Percentiles rank a stretch among this genome's conserved stretches.
Evolutionary conservation across 177 flowering plant species (phyloP).

Genomic region (Vitis hybrid): DNA sequence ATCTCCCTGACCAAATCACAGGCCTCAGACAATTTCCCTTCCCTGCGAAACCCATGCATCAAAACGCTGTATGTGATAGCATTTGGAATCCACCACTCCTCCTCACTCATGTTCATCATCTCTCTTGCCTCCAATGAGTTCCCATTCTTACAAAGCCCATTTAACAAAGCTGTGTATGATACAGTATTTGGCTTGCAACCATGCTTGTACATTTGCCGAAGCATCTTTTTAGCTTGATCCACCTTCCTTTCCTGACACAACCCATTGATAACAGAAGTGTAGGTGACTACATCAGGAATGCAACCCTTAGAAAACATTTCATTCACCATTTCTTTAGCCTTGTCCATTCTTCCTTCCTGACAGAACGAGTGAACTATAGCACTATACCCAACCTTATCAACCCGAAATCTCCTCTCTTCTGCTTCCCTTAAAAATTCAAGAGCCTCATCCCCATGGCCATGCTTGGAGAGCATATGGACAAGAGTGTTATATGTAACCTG

Average conservation of each 20-base stretch:
- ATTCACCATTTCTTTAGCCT: constrained; percentile 72
- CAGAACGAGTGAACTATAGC: constrained; percentile 72
- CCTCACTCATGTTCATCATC: constrained; percentile 72
- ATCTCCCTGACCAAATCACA: constrained; percentile 71
- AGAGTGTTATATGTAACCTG: constrained; percentile 74
- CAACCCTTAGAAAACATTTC: constrained; percentile 75
- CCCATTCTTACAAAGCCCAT: constrained; percentile 72
- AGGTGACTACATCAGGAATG: constrained; percentile 88
- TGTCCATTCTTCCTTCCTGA: constrained; percentile 55
- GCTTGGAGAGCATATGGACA: constrained; percentile 75
- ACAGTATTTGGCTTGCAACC: constrained; percentile 87
- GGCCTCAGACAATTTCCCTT: constrained; percentile 75
- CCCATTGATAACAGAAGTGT: constrained; percentile 75
- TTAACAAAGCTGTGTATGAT: constrained; percentile 73
- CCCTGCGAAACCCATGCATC: constrained; percentile 86
- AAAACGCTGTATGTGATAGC: constrained; percentile 79
- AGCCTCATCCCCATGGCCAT: constrained; percentile 78
- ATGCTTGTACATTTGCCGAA: constrained; percentile 71
- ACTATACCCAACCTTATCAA: constrained; percentile 83
- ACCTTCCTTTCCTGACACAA: constrained; percentile 64
- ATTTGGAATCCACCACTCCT: constrained; percentile 93
- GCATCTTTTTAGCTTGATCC: constrained; percentile 78
- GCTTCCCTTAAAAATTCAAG: constrained; percentile 69
- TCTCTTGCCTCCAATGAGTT: constrained; percentile 78
- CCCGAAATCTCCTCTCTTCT: constrained; percentile 59